Base-by-base conservation (phyloP, 1,284 basidiomycete species). In the Coniophora puteana region DNA sequence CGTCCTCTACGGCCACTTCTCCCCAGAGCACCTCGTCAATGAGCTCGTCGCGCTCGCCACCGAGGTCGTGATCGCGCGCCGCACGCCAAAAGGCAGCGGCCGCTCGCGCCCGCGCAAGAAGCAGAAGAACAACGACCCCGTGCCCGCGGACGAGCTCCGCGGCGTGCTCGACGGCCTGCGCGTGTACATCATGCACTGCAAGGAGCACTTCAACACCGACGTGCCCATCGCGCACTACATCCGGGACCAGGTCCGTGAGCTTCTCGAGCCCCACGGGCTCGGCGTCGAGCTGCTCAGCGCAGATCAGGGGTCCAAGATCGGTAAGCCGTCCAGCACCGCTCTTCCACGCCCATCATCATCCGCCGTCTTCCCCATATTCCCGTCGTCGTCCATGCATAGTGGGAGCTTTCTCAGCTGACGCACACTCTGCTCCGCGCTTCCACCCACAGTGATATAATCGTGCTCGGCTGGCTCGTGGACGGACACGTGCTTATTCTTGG, bases 141-240 rank as follows among this genome's bases (percentile, higher is more conserved):
- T 63, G 7, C 46, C 58, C 1, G n/a, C n/a, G n/a, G 67, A 69
- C 5, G 67, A 73, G 26, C 51, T 83, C 22, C 62, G 60, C 8
- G 76, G 73, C 28, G 70, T 72, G 8, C 63, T 90, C 25, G 49
- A 62, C 2, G 83, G 83, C 4, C 51, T 89, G 17, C 68, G 69
- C 35, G 72, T 93, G 18, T 85, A 78, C 54, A 67, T 92, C 44
- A 89, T 78, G 24, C 89, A 93, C 55, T 89, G 85, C 67, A 93
- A 93, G 55, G 85, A 89, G 48, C 74, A 78, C 38, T 57, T 80
- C 39, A 53, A 52, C 34, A 63, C 61, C 20, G 67, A 69, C 28
- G 60, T 60, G 29, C 75, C 79, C 24, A 74, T 78, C 33, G 67
- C 68, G 43, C 65, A 76, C 5, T 60, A 83, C 28, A 88, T 89